Percentiles rank a stretch among this genome's conserved stretches.
phyloP scores from a whole-genome alignment of 768 basidiomycete genomes.

The Astraeus odoratus region DNA sequence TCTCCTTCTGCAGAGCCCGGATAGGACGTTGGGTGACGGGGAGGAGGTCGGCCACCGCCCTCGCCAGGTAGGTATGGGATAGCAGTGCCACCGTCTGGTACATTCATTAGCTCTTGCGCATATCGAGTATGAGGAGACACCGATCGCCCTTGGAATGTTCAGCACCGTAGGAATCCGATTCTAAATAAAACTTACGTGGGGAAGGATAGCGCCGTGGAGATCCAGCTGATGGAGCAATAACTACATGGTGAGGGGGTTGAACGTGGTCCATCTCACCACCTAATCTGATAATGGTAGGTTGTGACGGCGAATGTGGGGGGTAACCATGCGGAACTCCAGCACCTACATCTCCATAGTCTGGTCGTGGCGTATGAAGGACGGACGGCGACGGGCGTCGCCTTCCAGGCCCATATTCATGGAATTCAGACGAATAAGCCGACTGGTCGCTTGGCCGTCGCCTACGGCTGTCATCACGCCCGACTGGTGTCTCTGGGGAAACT shows the following conservation, averaged over 20 bases:
- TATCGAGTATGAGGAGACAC: constrained; percentile 7
- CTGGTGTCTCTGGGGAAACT: not conserved
- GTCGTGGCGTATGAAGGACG: constrained; percentile 5
- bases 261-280: constrained; percentile 10
- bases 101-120: constrained; percentile 3
- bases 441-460: constrained; percentile 13
- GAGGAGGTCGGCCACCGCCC: not conserved
- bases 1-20: constrained; percentile 1
- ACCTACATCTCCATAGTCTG: constrained; percentile 10
- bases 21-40: not conserved
- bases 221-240: constrained; percentile 1
- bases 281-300: constrained; percentile 25
- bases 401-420: constrained; percentile 11
- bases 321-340: not conserved
- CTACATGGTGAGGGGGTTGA: not conserved
- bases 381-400: constrained; percentile 8
- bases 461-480: not conserved
- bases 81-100: constrained; percentile 10
- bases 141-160: constrained; percentile 12
- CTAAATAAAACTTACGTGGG: constrained; percentile 10
- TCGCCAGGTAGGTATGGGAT: constrained; percentile 12
- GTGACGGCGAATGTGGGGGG: constrained; percentile 15
- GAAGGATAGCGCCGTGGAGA: not conserved
- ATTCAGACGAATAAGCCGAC: constrained; percentile 5
- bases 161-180: not conserved